Evolutionary conservation across 306 rosid species (phyloP).

Genomic region (Malus asiatica): DNA sequence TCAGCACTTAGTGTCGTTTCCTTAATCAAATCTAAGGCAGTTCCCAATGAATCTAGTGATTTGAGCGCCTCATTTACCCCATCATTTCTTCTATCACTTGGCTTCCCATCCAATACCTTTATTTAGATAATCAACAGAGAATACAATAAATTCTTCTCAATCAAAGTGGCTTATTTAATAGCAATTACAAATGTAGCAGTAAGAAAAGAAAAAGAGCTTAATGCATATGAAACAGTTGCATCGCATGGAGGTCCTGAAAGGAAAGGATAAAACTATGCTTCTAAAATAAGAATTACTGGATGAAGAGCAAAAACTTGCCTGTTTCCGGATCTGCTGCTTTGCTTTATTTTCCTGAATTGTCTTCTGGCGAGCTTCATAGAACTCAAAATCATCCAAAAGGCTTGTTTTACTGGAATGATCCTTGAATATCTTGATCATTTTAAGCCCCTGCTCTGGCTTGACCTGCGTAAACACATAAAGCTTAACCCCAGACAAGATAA

Average conservation of each 20-base stretch:
- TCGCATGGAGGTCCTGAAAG: not conserved
- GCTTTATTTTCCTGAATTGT: conserved; percentile 86
- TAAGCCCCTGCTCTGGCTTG: conserved; percentile 66
- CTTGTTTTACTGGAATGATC: conserved; percentile 76
- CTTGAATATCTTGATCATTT: conserved; percentile 69
- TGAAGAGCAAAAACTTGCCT: conserved; percentile 25
- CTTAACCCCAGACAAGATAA: not conserved
- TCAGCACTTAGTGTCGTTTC: conserved; percentile 28
- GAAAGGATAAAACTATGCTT: not conserved
- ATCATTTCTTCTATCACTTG: conserved; percentile 58
- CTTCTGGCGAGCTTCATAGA: conserved; percentile 80
- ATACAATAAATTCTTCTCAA: not conserved
- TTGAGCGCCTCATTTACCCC: conserved; percentile 37
- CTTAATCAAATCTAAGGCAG: conserved; percentile 33
- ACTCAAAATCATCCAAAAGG: conserved; percentile 79
- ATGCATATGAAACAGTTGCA: not conserved
- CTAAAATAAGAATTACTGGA: not conserved
- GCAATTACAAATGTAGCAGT: not conserved
- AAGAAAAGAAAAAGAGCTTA: not conserved
- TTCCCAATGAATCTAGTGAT: conserved; percentile 37
- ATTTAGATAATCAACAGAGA: not conserved
- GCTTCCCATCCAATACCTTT: conserved; percentile 88
- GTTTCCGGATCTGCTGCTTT: conserved; percentile 59
- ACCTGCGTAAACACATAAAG: conserved; percentile 30
- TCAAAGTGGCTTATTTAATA: not conserved